These are phyloP conservation scores for Cydonia oblonga DNA, from an alignment of 331 rosid species.

Conservation along the genomic window DNA sequence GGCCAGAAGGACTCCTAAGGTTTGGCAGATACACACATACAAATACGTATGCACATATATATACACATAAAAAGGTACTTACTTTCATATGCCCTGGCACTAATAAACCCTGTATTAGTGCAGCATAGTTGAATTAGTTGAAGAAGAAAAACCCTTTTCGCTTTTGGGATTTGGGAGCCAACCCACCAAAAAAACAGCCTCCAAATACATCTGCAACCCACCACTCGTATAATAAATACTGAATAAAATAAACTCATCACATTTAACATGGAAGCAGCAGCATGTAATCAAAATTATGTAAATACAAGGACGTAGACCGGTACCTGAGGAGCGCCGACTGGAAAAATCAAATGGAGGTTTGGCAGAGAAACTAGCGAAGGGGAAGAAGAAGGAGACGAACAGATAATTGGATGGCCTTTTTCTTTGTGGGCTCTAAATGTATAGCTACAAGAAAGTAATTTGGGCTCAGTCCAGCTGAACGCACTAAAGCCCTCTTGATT, in stretches of 20 bases:
- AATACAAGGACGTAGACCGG: no score
- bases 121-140: not conserved
- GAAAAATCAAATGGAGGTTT: not conserved
- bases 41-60: not conserved
- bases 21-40: no score
- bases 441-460: no score
- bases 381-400: no score
- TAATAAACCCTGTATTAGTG: not conserved
- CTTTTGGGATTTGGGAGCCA: not conserved
- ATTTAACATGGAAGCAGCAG: not conserved
- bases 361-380: not conserved
- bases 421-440: no score
- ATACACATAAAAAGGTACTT: not conserved
- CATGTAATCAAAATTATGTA: not conserved
- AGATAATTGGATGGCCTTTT: no score
- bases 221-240: not conserved
- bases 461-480: no score
- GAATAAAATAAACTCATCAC: not conserved
- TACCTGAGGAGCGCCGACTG: not conserved
- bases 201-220: not conserved
- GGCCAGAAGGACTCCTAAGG: no score
- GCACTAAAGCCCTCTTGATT: no score
- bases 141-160: not conserved
- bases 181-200: not conserved
- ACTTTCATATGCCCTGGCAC: not conserved